Evolutionary conservation across 1,284 basidiomycete genomes (phyloP), one percentile per base, ranked within the genome.

Genomic region (Coniferiporia sulphurascens): DNA sequence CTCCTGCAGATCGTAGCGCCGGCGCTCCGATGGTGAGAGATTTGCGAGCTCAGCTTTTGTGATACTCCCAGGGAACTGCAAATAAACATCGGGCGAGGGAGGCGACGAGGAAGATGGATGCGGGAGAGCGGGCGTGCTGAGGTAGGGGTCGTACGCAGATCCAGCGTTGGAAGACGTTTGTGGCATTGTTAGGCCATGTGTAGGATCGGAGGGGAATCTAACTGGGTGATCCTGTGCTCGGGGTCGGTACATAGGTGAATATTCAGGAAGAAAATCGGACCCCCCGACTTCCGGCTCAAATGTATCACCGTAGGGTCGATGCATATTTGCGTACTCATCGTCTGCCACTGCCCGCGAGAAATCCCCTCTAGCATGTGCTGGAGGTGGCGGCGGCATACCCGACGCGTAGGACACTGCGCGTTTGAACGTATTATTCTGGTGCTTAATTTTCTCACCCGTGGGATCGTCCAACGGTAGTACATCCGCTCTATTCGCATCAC

Each of bases 401-500:
- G 36, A 60, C 48, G 50, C 38, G 36, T 58, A 60, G 10, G 52
- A 60, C 2, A 17, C 45, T 27, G 61, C 59, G 44, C 49, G 63
- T 10, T 61, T 55, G 12, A 68, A 66, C n/a, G 68, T 55, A 17
- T 62, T 53, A n/a, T 65, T 63, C 19, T 63, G 56, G 64, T 63
- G 50, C 65, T 64, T 48, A 32, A 71, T 70, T 8, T 67, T 66
- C 50, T 70, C 71, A 17, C 85, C 85, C 0, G 80, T 87, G 1
- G 86, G 85, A 65, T 87, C 83, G 6, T 79, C 77, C 17, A 89
- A 69, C 62, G 22, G 62, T 50, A 32, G 59, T 60, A 52, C 74
- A 8, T 65, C 65, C 36, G 68, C 70, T 4, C 69, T 67, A 38
- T 75, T 81, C 57, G 86, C 89, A 66, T 93, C 87, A 27, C 92